Conservation (phyloP, 768 basidiomycete genomes). For the Hericium erinaceus region DNA sequence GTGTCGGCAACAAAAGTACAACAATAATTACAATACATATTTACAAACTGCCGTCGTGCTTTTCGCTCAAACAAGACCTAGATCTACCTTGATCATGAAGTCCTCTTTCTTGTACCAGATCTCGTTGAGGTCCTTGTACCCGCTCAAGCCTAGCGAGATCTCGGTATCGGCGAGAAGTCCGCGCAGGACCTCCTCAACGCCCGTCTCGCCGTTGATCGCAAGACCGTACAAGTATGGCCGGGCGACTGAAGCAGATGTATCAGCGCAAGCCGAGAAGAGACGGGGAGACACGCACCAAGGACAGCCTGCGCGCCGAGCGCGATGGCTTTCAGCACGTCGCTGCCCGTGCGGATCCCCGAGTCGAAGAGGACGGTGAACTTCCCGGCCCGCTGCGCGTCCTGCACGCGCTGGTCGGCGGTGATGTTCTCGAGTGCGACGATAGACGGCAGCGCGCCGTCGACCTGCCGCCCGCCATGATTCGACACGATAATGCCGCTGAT, state of each 20-base stretch:
- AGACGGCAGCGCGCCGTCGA: conserved; percentile 72
- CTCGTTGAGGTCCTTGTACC: conserved; percentile 48
- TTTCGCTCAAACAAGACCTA: not conserved
- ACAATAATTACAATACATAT: no score
- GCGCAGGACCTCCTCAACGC: conserved; percentile 65
- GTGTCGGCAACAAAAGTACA: no score
- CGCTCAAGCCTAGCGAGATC: conserved; percentile 51
- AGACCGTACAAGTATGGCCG: conserved; percentile 73
- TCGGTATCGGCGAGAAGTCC: conserved; percentile 64
- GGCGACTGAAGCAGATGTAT: conserved; percentile 36
- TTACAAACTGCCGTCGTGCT: no score
- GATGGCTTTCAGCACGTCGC: conserved; percentile 77
- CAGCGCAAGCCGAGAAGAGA: not conserved
- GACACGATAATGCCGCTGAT: conserved; percentile 72
- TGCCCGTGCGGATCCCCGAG: conserved; percentile 76
- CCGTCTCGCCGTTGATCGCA: conserved; percentile 58
- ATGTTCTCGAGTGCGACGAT: conserved; percentile 64
- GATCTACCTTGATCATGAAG: conserved; percentile 35
- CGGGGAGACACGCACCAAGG: conserved; percentile 40
- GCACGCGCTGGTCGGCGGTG: conserved; percentile 50
- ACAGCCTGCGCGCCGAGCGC: conserved; percentile 82
- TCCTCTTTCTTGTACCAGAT: conserved; percentile 51
- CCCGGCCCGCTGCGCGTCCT: conserved; percentile 47
- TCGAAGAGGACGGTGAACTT: conserved; percentile 65
- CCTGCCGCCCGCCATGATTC: conserved; percentile 71